A percentile compares a stretch with the other conserved stretches of the same genome.
Evolutionary conservation across 495 filamentous ascomycete genomes (phyloP).

Genomic region (Neurospora tetraspora): DNA sequence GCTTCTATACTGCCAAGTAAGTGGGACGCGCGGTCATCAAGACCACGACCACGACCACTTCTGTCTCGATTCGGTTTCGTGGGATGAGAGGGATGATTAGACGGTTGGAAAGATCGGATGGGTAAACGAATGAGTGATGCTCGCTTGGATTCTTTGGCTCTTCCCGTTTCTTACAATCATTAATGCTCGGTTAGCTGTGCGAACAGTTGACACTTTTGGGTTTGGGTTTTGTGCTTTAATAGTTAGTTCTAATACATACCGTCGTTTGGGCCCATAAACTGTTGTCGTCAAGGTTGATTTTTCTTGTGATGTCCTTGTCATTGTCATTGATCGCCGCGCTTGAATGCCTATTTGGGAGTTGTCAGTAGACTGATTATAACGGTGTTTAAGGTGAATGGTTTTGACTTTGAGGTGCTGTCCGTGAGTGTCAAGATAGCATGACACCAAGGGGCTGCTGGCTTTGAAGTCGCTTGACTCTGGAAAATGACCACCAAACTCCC

Average conservation of each 20-base stretch:
- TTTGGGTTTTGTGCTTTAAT: not conserved
- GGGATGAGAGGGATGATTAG: not conserved
- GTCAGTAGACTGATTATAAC: not conserved
- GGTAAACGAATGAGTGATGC: not conserved
- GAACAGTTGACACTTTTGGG: not conserved
- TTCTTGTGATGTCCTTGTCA: not conserved
- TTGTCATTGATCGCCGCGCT: not conserved
- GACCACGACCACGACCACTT: not conserved
- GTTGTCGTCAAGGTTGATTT: not conserved
- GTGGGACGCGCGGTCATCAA: not conserved
- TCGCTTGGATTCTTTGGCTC: not conserved
- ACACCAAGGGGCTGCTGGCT: not conserved
- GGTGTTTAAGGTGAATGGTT: not conserved
- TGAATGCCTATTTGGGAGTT: not conserved
- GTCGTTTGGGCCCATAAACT: not conserved
- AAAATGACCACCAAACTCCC: not conserved
- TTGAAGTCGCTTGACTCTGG: not conserved
- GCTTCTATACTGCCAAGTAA: not conserved
- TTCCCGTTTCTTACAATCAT: not conserved
- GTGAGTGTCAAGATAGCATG: not conserved
- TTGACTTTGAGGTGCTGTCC: not conserved
- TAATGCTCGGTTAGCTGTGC: not conserved
- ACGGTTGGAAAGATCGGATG: not conserved
- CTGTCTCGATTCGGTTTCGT: not conserved
- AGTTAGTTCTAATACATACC: not conserved